Evolutionary conservation across 2,329 filamentous ascomycete species (phyloP).

Genomic region (Phaeophleospora eucalypticola): DNA sequence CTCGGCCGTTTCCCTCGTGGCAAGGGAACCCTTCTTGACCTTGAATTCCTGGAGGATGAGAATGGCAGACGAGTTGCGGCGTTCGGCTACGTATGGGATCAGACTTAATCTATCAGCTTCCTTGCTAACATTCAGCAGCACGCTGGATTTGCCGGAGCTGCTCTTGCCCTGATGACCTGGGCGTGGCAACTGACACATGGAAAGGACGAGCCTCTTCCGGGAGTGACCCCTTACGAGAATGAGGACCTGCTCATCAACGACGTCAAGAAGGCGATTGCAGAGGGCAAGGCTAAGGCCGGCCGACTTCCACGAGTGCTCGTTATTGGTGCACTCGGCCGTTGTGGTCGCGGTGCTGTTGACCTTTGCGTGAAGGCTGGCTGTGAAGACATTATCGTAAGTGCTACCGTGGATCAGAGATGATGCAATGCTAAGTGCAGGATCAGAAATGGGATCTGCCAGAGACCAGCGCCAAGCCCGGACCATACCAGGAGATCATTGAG

Average conservation of each 20-base stretch:
- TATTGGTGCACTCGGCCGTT: conserved; percentile 73
- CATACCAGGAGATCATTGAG: conserved; percentile 36
- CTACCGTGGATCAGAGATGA: no score
- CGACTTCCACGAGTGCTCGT: conserved; percentile 71
- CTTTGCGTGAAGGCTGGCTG: conserved; percentile 72
- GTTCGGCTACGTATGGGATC: conserved; percentile 51
- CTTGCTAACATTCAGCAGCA: conserved; percentile 51
- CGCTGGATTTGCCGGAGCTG: conserved; percentile 67
- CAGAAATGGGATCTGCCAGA: conserved; percentile 72
- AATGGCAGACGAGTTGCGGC: conserved; percentile 66
- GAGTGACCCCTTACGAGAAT: conserved; percentile 66
- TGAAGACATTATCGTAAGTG: conserved; percentile 57
- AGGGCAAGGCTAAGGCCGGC: conserved; percentile 63
- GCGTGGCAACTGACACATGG: conserved; percentile 73
- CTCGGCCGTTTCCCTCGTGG: conserved; percentile 75
- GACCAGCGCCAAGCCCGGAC: conserved; percentile 59
- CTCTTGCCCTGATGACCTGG: conserved; percentile 70
- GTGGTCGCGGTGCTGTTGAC: conserved; percentile 79
- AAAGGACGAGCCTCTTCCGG: conserved; percentile 60
- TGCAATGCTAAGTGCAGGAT: background rate
- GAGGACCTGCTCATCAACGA: conserved; percentile 68
- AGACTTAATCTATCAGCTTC: background rate
- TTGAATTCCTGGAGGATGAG: conserved; percentile 78
- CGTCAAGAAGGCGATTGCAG: conserved; percentile 66
- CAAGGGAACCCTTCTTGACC: conserved; percentile 72